Base-by-base conservation (phyloP, 192 early-diverging fungal genomes). In the Entomortierella lignicola region DNA sequence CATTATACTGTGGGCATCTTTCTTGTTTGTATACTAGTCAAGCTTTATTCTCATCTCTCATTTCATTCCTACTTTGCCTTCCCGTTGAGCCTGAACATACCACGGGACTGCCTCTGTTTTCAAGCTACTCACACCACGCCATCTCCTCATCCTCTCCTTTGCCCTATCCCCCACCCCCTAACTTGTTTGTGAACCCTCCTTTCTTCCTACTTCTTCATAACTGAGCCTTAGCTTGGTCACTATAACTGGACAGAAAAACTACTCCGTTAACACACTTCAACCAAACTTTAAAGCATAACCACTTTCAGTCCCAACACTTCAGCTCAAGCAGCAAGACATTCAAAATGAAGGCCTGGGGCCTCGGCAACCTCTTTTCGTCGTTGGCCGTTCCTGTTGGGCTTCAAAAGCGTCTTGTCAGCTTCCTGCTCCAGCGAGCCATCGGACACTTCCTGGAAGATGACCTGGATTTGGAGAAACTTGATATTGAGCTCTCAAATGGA, bases 401-500 rank as follows among this genome's bases (percentile, higher is more conserved):
- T 67, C 94, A 97, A 71, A 95, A 95, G 77, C 85, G 92, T 32
- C 85, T 97, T 34, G 87, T 92, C 55, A 95, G 93, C 73, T 96
- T 93, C 68, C 81, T 95, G 27, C 80, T 96, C 32, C 87, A 91
- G 55, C 89, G 89, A 59, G 91, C 95, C 12, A 88, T 97, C 43
- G 95, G 95, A 10, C 92, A 93, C 72, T 95, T 96, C 66, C 83
- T 97, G 42, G 89, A 91, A 18, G 79, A 86, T 58, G 89, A 94
- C 26, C 83, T 94, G 30, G 89, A 93, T 55, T 85, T 91, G 55
- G 93, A 93, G 42, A 90, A 94, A 71, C 87, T 95, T 62, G 95
- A 97, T 69, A 91, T 97, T 39, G 90, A 94, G 85, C 86, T 97
- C 13, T 88, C 89, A 39, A 88, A 91, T 47, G 95, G 94, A 4